phyloP scores from a whole-genome alignment of 2,329 filamentous ascomycete species.

The Eurotiales sp. region DNA sequence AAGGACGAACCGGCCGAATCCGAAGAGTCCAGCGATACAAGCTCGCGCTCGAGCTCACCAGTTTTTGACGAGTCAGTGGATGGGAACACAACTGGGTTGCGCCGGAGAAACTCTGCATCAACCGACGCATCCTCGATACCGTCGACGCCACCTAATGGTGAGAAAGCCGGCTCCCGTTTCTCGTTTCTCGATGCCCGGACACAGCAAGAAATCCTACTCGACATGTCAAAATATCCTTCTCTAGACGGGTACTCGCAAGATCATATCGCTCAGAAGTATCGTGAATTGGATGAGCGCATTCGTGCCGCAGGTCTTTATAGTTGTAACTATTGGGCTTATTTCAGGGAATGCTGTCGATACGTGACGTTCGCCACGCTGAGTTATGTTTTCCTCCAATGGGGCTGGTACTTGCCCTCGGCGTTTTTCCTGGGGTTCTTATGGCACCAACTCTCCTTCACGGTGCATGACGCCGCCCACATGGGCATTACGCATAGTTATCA shows the following conservation, averaged over 20 bases:
- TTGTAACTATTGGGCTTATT: conserved; percentile 80
- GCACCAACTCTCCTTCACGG: conserved; percentile 92
- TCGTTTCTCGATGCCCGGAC: conserved; percentile 71
- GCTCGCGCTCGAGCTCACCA: conserved; percentile 56
- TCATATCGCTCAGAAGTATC: conserved; percentile 74
- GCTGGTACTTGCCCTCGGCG: conserved; percentile 67
- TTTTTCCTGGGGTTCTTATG: conserved; percentile 77
- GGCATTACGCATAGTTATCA: conserved; percentile 91
- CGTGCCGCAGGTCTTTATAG: conserved; percentile 72
- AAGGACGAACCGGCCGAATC: conserved; percentile 37
- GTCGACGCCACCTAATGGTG: conserved; percentile 22
- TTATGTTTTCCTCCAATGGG: conserved; percentile 56
- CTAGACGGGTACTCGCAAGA: conserved; percentile 71
- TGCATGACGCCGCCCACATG: conserved; percentile 95
- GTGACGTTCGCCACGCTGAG: conserved; percentile 60
- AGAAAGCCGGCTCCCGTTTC: conserved; percentile 39
- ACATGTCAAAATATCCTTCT: conserved; percentile 75
- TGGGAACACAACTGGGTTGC: conserved; percentile 28
- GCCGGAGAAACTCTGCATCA: conserved; percentile 32
- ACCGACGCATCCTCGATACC: conserved; percentile 26
- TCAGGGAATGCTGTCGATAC: conserved; percentile 71
- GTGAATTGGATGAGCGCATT: conserved; percentile 69
- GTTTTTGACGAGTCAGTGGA: conserved; percentile 54
- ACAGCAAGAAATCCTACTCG: conserved; percentile 68
- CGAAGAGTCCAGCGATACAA: conserved; percentile 48